Percentiles rank a stretch among this genome's conserved stretches.
These are phyloP conservation scores for Gossypium stocksii DNA, from an alignment of 345 rosid species.

Conservation along the genomic window DNA sequence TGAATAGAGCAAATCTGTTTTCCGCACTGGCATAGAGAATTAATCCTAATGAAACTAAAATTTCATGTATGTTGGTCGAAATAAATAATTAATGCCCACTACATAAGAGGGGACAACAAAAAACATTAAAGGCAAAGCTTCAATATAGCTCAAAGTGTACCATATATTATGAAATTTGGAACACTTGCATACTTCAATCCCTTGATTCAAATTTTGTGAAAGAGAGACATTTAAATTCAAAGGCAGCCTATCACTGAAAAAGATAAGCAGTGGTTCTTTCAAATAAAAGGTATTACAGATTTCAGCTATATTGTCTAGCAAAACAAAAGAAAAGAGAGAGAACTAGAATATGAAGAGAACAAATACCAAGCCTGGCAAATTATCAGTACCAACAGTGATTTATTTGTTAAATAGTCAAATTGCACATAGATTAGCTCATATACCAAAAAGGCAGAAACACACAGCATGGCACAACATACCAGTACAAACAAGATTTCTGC, in stretches of 20 bases:
- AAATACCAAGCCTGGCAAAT: neutral
- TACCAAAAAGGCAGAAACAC: neutral
- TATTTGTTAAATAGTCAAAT: neutral
- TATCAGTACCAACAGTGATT: neutral
- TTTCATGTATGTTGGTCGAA: neutral
- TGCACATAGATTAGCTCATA: neutral
- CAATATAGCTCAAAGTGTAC: conserved; percentile 6
- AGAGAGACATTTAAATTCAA: neutral
- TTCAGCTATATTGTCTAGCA: neutral
- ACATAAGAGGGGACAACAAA: neutral
- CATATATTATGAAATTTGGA: neutral
- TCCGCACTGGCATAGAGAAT: neutral
- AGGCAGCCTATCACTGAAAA: neutral
- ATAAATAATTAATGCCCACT: neutral
- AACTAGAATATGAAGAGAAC: no score
- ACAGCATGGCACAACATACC: conserved; percentile 40
- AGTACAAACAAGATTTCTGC: conserved; percentile 99
- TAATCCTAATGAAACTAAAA: neutral
- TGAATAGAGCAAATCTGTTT: neutral
- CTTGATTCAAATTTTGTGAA: neutral
- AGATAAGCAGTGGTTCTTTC: neutral
- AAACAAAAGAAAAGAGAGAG: neutral
- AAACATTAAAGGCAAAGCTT: neutral
- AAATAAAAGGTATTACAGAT: neutral
- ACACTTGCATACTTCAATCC: neutral